These are phyloP conservation scores for Rhynchosporium graminicola DNA, from an alignment of 2,329 filamentous ascomycete species.

Conservation along the genomic window DNA sequence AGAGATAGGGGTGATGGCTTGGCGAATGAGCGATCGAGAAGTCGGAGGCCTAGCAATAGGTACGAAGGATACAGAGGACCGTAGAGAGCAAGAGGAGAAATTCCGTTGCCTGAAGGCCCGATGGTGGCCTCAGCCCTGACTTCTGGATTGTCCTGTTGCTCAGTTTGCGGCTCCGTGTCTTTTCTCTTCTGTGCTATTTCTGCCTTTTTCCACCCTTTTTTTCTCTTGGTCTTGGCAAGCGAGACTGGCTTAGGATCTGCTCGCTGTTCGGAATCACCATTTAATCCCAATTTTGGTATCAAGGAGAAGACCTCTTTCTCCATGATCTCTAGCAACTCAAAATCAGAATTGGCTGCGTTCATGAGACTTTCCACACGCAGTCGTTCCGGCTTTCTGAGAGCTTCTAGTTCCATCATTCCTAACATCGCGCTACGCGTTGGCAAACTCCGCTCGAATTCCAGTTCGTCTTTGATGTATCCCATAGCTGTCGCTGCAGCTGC, in stretches of 20 bases:
- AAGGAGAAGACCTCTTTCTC: constrained; percentile 66
- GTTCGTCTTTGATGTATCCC: constrained; percentile 26
- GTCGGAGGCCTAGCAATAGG: constrained; percentile 56
- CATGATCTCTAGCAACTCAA: constrained; percentile 66
- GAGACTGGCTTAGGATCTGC: neutral
- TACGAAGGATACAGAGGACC: constrained; percentile 66
- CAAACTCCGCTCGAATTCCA: constrained; percentile 17
- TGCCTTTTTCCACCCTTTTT: constrained; percentile 17
- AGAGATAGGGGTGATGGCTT: constrained; percentile 60
- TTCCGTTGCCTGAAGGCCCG: constrained; percentile 10
- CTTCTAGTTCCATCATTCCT: constrained; percentile 16
- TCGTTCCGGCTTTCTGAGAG: constrained; percentile 48
- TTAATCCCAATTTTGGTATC: constrained; percentile 57
- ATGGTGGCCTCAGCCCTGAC: neutral
- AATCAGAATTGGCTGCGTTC: constrained; percentile 57
- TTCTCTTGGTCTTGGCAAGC: constrained; percentile 17
- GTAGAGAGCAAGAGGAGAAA: constrained; percentile 51
- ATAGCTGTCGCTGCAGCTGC: constrained; percentile 38
- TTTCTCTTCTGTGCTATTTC: constrained; percentile 9
- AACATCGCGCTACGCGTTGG: neutral
- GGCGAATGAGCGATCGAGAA: constrained; percentile 58
- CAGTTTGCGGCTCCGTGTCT: neutral
- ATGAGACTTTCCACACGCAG: constrained; percentile 56
- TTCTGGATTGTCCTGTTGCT: neutral
- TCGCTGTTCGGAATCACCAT: constrained; percentile 31